Evolutionary conservation across 768 basidiomycete genomes (phyloP).

Genomic region (Kwoniella sp.): DNA sequence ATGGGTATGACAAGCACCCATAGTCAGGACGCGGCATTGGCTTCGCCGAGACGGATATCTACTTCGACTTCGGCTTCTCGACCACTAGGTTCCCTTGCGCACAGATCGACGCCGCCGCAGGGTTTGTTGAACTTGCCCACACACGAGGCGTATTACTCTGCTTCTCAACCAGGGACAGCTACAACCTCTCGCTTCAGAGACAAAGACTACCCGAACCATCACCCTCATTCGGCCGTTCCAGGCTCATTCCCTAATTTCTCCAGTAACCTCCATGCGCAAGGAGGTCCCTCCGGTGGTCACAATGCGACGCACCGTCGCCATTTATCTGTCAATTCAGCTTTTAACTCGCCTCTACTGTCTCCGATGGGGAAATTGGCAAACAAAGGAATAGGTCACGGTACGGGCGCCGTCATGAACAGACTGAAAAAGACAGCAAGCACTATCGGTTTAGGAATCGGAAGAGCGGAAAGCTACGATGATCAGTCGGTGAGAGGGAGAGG

Average conservation of each 20-base stretch:
- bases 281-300: not conserved
- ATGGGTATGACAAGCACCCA: conserved; percentile 10
- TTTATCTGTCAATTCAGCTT: conserved; percentile 21
- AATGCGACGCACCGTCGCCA: conserved; percentile 24
- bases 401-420: conserved; percentile 28
- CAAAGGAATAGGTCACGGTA: conserved; percentile 1
- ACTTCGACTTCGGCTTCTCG: conserved; percentile 28
- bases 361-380: not conserved
- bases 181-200: conserved; percentile 37
- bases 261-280: conserved; percentile 7
- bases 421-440: conserved; percentile 43
- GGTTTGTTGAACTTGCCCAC: conserved; percentile 29
- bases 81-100: not conserved
- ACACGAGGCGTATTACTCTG: conserved; percentile 45
- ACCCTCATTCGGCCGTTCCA: not conserved
- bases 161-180: conserved; percentile 38
- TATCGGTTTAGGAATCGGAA: conserved; percentile 40
- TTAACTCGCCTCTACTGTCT: conserved; percentile 20
- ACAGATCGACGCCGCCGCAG: conserved; percentile 16
- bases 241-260: not conserved
- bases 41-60: conserved; percentile 45
- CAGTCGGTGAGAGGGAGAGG: conserved; percentile 15
- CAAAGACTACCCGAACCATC: conserved; percentile 4
- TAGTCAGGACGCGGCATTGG: conserved; percentile 28
- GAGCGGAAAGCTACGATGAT: conserved; percentile 32